phyloP scores from a whole-genome alignment of 2,329 filamentous ascomycete species.

The Incumbomyces lentus region DNA sequence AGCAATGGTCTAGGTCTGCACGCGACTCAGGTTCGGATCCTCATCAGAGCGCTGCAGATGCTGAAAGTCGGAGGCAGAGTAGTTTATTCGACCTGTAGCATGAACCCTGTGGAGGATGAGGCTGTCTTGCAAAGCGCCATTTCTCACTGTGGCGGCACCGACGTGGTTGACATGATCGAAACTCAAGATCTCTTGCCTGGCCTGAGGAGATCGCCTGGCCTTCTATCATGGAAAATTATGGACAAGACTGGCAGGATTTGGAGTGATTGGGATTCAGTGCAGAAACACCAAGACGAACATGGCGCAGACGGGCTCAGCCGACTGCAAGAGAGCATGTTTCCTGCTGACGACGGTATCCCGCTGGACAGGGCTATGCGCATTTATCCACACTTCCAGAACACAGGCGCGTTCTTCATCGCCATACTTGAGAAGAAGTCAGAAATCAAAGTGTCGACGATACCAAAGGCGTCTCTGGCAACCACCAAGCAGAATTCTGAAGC shows the following conservation, averaged over 20 bases:
- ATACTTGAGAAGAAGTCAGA: slow-evolving; percentile 87
- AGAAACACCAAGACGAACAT: slow-evolving; percentile 52
- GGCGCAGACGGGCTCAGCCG: slow-evolving; percentile 52
- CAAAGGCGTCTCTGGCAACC: slow-evolving; percentile 19
- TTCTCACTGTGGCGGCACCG: slow-evolving; percentile 72
- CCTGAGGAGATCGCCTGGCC: slow-evolving; percentile 64
- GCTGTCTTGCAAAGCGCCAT: slow-evolving; percentile 82
- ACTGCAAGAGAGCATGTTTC: slow-evolving; percentile 75
- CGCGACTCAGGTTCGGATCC: slow-evolving; percentile 74
- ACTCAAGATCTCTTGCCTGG: slow-evolving; percentile 67
- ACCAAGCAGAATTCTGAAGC: slow-evolving; percentile 6
- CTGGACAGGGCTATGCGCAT: slow-evolving; percentile 86
- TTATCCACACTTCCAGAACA: slow-evolving; percentile 92
- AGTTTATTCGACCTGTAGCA: slow-evolving; percentile 96
- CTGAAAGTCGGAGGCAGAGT: slow-evolving; percentile 89
- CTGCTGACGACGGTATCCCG: slow-evolving; percentile 56
- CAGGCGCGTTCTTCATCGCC: slow-evolving; percentile 93
- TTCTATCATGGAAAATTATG: slow-evolving; percentile 82
- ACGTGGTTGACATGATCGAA: slow-evolving; percentile 75
- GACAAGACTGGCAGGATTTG: slow-evolving; percentile 74
- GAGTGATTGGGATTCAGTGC: slow-evolving; percentile 71
- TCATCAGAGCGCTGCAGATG: slow-evolving; percentile 88
- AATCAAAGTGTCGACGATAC: slow-evolving; percentile 66
- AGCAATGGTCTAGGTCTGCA: slow-evolving; percentile 80
- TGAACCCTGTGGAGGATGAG: slow-evolving; percentile 98